A percentile compares a stretch with the other conserved stretches of the same genome.
These are phyloP conservation scores for Andrographis paniculata DNA, from an alignment of 305 asterid genomes.

Conservation along the genomic window DNA sequence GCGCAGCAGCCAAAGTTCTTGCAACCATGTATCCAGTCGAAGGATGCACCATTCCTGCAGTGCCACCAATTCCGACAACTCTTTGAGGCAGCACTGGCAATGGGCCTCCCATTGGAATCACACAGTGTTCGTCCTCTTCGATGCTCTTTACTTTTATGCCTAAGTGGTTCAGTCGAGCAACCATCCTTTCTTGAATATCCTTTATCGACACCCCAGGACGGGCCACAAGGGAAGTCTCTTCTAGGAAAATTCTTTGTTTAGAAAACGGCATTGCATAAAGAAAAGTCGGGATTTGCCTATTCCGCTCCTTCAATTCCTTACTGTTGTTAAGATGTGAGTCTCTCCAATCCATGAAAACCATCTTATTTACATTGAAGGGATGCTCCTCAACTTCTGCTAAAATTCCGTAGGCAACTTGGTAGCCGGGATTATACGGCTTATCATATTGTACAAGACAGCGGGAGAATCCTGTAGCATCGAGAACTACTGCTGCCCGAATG, in stretches of 20 bases:
- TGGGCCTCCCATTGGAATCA: conserved; percentile 99
- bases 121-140: conserved; percentile 88
- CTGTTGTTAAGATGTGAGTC: conserved; percentile 66
- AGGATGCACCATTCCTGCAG: conserved; percentile 99
- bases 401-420: conserved; percentile 94
- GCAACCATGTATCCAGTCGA: conserved; percentile 99
- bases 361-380: conserved; percentile 74
- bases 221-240: conserved; percentile 96
- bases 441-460: conserved; percentile 80
- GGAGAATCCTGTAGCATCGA: conserved; percentile 94
- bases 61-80: conserved; percentile 91
- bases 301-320: conserved; percentile 53
- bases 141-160: conserved; percentile 77
- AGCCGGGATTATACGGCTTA: conserved; percentile 94
- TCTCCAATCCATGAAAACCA: conserved; percentile 99
- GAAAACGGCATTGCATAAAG: conserved; percentile 98
- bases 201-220: conserved; percentile 84
- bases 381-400: conserved; percentile 91
- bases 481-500: conserved; percentile 84
- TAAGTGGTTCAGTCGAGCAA: conserved; percentile 70
- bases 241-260: conserved; percentile 64
- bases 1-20: conserved; percentile 92
- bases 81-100: conserved; percentile 92
- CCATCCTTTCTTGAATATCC: conserved; percentile 91
- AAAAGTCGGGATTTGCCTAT: conserved; percentile 74